A percentile compares a stretch with the other conserved stretches of the same genome.
phyloP scores from a whole-genome alignment of 306 rosid species.

The Acmispon strigosus region DNA sequence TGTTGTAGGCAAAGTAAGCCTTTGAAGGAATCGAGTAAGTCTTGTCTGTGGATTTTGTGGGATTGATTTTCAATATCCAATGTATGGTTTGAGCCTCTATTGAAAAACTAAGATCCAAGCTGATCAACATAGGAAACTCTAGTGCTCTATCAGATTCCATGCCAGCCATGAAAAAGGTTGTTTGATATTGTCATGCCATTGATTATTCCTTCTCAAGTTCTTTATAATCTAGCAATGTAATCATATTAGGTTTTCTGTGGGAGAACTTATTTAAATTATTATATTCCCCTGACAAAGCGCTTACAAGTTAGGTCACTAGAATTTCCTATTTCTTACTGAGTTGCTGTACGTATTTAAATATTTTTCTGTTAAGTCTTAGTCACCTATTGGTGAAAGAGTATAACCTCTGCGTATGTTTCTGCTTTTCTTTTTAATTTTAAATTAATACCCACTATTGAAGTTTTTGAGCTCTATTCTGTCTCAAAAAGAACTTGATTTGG shows the following conservation, averaged over 20 bases:
- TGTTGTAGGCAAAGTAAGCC: constrained; percentile 20
- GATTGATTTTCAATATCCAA: constrained; percentile 24
- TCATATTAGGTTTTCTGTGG: not conserved
- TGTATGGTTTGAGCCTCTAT: constrained; percentile 21
- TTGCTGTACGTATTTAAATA: not conserved
- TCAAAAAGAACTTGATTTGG: not conserved
- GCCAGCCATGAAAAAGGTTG: constrained; percentile 62
- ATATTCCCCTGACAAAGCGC: not conserved
- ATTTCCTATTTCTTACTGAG: not conserved
- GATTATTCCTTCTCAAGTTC: not conserved
- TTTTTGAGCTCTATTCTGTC: not conserved
- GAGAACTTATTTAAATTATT: not conserved
- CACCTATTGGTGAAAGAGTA: constrained; percentile 3
- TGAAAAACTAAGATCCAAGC: constrained; percentile 19
- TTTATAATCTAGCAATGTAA: not conserved
- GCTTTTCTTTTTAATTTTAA: not conserved
- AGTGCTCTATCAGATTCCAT: constrained; percentile 30
- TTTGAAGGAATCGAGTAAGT: constrained; percentile 19
- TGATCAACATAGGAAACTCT: constrained; percentile 13
- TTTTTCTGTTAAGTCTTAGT: not conserved
- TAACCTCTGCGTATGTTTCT: not conserved
- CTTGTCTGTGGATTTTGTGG: constrained; percentile 22
- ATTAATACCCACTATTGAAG: not conserved
- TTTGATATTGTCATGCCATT: constrained; percentile 3
- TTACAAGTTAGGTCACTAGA: not conserved